Conservation (phyloP, 345 rosid species). For the rapeseed (Brassica napus) region Da-Ae NC_063436.1:19394501-19395000, state of each 20-base stretch:
- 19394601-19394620: not conserved
- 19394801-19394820: slow-evolving; percentile 33
- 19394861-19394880: not conserved
- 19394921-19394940: slow-evolving; percentile 46
- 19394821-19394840: slow-evolving; percentile 9
- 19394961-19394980: slow-evolving; percentile 85
- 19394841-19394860: not conserved
- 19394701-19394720: slow-evolving; percentile 1
- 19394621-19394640: not conserved
- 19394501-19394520: not conserved
- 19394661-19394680: not conserved
- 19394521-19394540: slow-evolving; percentile 9
- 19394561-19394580: slow-evolving; percentile 44
- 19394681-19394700: slow-evolving; percentile 15
- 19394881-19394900: not conserved
- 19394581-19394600: slow-evolving; percentile 1
- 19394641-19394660: slow-evolving; percentile 9
- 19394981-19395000: slow-evolving; percentile 56
- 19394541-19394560: not conserved
- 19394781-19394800: slow-evolving; percentile 32
- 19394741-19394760: slow-evolving; percentile 14
- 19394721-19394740: not conserved
- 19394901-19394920: not conserved
- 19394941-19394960: slow-evolving; percentile 61
- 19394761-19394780: not conserved